Evolutionary conservation across 805 yeast species (phyloP).

Genomic region (Candida manassasensis): DNA sequence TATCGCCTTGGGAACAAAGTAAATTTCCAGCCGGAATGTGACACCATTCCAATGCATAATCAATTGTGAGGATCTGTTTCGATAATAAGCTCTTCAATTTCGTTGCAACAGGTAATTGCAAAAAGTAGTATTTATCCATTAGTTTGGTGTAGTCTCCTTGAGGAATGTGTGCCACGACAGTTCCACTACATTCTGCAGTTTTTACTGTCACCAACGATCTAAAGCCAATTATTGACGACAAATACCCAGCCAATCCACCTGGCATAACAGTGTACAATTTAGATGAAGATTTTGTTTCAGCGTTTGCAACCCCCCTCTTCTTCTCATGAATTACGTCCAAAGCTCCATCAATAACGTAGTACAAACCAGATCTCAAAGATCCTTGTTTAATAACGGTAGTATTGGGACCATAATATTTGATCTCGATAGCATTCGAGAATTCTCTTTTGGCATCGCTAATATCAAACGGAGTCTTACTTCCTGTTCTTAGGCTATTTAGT

Average conservation of each 20-base stretch:
- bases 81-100: constrained; percentile 65
- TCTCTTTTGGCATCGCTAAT: constrained; percentile 42
- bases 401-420: constrained; percentile 51
- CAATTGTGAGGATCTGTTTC: constrained; percentile 64
- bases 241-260: constrained; percentile 86
- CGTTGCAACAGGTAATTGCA: constrained; percentile 75
- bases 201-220: constrained; percentile 69
- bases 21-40: constrained; percentile 84
- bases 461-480: neutral
- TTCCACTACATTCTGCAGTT: constrained; percentile 58
- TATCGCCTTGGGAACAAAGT: constrained; percentile 75
- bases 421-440: constrained; percentile 55
- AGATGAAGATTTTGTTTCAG: constrained; percentile 4
- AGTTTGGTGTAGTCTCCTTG: constrained; percentile 57
- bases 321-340: constrained; percentile 52
- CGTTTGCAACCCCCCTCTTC: constrained; percentile 4
- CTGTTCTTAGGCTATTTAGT: neutral
- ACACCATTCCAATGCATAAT: constrained; percentile 93
- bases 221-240: constrained; percentile 75
- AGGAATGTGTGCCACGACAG: constrained; percentile 60
- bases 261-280: constrained; percentile 54
- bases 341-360: constrained; percentile 73
- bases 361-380: constrained; percentile 67
- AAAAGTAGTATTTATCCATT: constrained; percentile 69
- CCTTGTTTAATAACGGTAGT: constrained; percentile 59